Conservation (phyloP, 495 filamentous ascomycete genomes). For the Tuber aestivum region DNA sequence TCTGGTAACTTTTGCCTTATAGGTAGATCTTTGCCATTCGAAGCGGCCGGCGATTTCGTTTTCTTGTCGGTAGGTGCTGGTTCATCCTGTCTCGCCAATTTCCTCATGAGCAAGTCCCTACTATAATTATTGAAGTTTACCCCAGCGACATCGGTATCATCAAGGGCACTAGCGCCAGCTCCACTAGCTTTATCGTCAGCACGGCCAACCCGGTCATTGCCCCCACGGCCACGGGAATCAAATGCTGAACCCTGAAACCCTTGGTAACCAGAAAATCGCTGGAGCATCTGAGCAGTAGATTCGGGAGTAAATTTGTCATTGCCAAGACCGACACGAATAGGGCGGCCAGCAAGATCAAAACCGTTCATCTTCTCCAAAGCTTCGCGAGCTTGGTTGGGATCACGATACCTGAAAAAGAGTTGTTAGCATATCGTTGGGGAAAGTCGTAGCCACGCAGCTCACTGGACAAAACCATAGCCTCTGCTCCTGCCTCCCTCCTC, state of each 20-base stretch:
- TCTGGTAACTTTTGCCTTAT: slow-evolving; percentile 54
- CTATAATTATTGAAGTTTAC: slow-evolving; percentile 99
- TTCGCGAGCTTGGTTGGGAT: slow-evolving; percentile 84
- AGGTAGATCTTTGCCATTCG: slow-evolving; percentile 52
- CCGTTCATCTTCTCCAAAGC: slow-evolving; percentile 99
- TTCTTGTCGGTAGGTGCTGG: slow-evolving; percentile 51
- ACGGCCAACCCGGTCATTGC: slow-evolving; percentile 87
- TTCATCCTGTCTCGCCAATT: slow-evolving; percentile 94
- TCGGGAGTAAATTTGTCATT: slow-evolving; percentile 99
- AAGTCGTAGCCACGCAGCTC: slow-evolving; percentile 47
- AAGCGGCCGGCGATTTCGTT: slow-evolving; percentile 18
- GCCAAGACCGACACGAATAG: slow-evolving; percentile 97
- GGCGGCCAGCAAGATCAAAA: slow-evolving; percentile 95
- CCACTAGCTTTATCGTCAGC: slow-evolving; percentile 84
- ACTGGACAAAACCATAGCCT: slow-evolving; percentile 99
- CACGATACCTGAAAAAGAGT: slow-evolving; percentile 64
- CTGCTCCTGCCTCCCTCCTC: slow-evolving; percentile 84
- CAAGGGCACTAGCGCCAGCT: slow-evolving; percentile 80
- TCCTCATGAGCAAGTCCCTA: slow-evolving; percentile 94
- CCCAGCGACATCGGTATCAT: slow-evolving; percentile 96
- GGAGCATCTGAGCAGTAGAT: slow-evolving; percentile 82
- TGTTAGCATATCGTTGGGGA: slow-evolving; percentile 41
- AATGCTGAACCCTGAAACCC: slow-evolving; percentile 91
- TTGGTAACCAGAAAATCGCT: slow-evolving; percentile 74
- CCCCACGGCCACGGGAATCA: slow-evolving; percentile 67